phyloP scores from a whole-genome alignment of 805 yeast genomes.

The Nakazawaea pomicola region DNA sequence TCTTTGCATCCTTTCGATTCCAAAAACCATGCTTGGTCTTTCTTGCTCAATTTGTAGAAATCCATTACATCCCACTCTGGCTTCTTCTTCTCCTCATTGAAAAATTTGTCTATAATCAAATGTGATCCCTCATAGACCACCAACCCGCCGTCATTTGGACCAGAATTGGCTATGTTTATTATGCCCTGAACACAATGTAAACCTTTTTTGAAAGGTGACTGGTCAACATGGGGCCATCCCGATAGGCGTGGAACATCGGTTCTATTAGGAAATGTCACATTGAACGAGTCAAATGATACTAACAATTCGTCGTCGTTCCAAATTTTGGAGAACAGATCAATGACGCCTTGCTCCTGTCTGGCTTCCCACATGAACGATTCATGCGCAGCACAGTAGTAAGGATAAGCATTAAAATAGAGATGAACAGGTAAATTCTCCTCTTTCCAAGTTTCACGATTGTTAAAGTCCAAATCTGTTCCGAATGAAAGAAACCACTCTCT shows the following conservation, averaged over 20 bases:
- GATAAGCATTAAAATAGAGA: constrained; percentile 14
- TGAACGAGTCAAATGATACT: constrained; percentile 28
- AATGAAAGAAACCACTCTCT: constrained; percentile 20
- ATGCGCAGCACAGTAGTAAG: constrained; percentile 20
- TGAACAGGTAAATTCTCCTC: constrained; percentile 23
- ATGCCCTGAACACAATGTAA: constrained; percentile 29
- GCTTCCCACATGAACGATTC: constrained; percentile 29
- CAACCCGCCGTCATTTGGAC: constrained; percentile 27
- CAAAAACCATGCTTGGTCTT: constrained; percentile 22
- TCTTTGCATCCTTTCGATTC: constrained; percentile 21
- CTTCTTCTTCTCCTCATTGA: constrained; percentile 16
- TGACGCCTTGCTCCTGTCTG: constrained; percentile 23
- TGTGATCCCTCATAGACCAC: constrained; percentile 24
- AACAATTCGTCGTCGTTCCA: constrained; percentile 28
- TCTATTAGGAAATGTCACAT: constrained; percentile 23
- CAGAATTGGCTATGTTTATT: constrained; percentile 19
- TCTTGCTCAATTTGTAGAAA: constrained; percentile 15
- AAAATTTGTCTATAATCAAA: constrained; percentile 19
- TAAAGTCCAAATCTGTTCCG: constrained; percentile 19
- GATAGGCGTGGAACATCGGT: constrained; percentile 11
- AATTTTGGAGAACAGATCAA: constrained; percentile 20
- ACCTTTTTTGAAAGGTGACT: constrained; percentile 25
- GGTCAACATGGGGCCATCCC: constrained; percentile 31
- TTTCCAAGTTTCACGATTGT: constrained; percentile 25
- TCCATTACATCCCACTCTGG: constrained; percentile 19